These are phyloP conservation scores for Myxozyma melibiosi DNA, from an alignment of 805 yeast species.

Conservation along the genomic window DNA sequence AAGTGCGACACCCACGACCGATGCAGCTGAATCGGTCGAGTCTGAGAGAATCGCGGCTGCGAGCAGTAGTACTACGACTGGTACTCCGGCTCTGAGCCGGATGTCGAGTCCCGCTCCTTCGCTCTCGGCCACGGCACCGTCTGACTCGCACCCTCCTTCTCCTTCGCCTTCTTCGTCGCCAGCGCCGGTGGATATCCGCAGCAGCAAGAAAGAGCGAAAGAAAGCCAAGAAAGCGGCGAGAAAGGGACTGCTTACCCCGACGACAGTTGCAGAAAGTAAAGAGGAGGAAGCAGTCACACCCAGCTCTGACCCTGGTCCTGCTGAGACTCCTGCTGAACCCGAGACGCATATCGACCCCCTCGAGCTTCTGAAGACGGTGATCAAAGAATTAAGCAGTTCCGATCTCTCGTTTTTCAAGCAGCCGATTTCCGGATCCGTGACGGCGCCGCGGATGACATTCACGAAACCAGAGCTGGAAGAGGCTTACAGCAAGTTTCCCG, in stretches of 20 bases:
- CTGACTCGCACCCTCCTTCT: neutral
- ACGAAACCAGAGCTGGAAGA: constrained; percentile 15
- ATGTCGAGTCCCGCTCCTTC: neutral
- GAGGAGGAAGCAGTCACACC: neutral
- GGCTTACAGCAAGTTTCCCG: constrained; percentile 5
- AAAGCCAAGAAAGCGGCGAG: constrained; percentile 8
- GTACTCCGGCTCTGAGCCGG: too few species aligned
- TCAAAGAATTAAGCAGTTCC: constrained; percentile 7
- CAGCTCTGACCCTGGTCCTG: neutral
- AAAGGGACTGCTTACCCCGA: constrained; percentile 2
- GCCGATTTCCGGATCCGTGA: constrained; percentile 3
- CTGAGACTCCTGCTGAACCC: neutral
- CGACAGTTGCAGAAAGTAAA: neutral
- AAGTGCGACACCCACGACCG: too few species aligned
- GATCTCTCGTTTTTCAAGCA: constrained; percentile 17
- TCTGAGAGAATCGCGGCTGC: too few species aligned
- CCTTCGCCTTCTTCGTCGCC: constrained; percentile 2
- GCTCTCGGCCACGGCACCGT: neutral
- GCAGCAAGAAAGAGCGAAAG: constrained; percentile 13
- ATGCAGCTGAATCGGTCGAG: too few species aligned
- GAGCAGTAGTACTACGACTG: too few species aligned
- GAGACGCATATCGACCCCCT: constrained; percentile 6
- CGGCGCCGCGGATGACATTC: constrained; percentile 11
- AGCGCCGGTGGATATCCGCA: neutral
- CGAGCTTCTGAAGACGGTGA: neutral